A percentile compares a stretch with the other conserved stretches of the same genome.
phyloP scores from a whole-genome alignment of 345 rosid genomes.

The Anacardium occidentale region DNA sequence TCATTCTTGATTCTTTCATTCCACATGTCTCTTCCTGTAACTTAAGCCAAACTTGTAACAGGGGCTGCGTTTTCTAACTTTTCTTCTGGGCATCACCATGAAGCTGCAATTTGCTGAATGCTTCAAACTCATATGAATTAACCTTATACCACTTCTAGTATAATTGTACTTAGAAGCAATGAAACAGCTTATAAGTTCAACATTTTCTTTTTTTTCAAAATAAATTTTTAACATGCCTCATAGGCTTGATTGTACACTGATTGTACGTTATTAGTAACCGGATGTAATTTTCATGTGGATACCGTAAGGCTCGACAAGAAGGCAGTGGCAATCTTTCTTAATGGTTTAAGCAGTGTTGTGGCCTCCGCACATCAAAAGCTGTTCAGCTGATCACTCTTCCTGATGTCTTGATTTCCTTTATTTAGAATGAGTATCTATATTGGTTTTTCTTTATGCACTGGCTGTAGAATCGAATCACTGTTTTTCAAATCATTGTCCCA shows the following conservation, averaged over 20 bases:
- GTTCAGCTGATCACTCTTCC: neutral
- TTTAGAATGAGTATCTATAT: neutral
- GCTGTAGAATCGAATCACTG: too few species aligned
- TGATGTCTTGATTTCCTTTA: neutral
- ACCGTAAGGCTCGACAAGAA: neutral
- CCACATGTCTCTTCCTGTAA: neutral
- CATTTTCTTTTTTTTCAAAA: too few species aligned
- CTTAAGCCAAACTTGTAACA: neutral
- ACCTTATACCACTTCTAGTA: neutral
- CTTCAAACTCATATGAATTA: constrained; percentile 3
- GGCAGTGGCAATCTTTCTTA: too few species aligned
- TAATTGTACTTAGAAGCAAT: neutral
- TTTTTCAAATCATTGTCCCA: too few species aligned
- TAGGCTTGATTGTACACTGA: neutral
- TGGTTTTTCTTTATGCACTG: neutral
- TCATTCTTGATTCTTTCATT: neutral
- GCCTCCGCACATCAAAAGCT: neutral
- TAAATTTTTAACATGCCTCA: neutral
- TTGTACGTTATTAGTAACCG: neutral
- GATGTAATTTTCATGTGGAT: constrained; percentile 13
- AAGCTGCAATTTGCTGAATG: neutral
- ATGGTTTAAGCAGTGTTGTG: neutral
- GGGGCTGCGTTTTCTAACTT: neutral
- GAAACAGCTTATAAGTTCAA: neutral
- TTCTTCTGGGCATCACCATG: neutral